Evolutionary conservation across 352 stramenopile species (phyloP).

Genomic region (Globisporangium barbulae): DNA sequence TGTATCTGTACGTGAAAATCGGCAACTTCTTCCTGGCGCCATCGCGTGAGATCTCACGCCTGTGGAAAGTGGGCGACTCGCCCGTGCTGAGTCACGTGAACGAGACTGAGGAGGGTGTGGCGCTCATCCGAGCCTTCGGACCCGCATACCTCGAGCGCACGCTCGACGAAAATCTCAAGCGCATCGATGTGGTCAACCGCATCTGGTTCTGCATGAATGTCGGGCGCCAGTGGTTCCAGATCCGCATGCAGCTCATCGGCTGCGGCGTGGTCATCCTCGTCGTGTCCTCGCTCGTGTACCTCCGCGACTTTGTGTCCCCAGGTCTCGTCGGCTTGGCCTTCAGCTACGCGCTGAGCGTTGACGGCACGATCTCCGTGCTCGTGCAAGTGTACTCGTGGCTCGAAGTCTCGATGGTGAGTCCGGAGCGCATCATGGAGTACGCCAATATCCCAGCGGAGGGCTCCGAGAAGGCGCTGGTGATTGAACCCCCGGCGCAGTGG

Average conservation of each 20-base stretch:
- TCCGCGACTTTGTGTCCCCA: slow-evolving; percentile 29
- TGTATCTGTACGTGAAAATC: slow-evolving; percentile 74
- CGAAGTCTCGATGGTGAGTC: slow-evolving; percentile 76
- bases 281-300: slow-evolving; percentile 36
- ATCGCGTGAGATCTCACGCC: slow-evolving; percentile 38
- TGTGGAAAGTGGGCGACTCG: slow-evolving; percentile 31
- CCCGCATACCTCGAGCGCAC: slow-evolving; percentile 28
- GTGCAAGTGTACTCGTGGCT: slow-evolving; percentile 17
- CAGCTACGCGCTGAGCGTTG: slow-evolving; percentile 85
- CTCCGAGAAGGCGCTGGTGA: slow-evolving; percentile 3
- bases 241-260: slow-evolving; percentile 47
- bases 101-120: slow-evolving; percentile 32
- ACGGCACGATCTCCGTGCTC: slow-evolving; percentile 4
- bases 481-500: slow-evolving; percentile 44
- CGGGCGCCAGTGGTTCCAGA: slow-evolving; percentile 33
- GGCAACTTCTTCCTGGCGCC: slow-evolving; percentile 34
- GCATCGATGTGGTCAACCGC: slow-evolving; percentile 25
- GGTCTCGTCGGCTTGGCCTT: slow-evolving; percentile 83
- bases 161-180: slow-evolving; percentile 17
- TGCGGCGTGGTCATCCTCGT: slow-evolving; percentile 37
- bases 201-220: slow-evolving; percentile 25
- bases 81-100: slow-evolving; percentile 42
- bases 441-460: slow-evolving; percentile 41
- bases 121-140: slow-evolving; percentile 42
- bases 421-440: slow-evolving; percentile 89